These are phyloP conservation scores for Xylaria multiplex DNA, from an alignment of 2,329 filamentous ascomycete species.

Conservation along the genomic window DNA sequence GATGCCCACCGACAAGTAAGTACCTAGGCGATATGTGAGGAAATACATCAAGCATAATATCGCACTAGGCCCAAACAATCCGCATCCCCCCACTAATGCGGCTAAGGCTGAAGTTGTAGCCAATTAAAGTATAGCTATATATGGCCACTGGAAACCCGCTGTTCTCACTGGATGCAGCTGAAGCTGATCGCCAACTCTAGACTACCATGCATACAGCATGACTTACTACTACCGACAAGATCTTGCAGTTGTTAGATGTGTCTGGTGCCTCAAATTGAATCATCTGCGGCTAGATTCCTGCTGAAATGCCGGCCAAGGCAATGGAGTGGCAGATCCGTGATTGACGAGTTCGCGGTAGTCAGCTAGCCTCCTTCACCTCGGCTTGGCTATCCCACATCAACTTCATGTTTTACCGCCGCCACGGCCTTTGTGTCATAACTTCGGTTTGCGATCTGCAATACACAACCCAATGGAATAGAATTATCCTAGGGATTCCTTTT, in stretches of 20 bases:
- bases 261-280: neutral
- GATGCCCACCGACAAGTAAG: too few relatives aligned
- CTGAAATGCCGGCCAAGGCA: neutral
- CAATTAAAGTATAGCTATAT: neutral
- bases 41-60: too few relatives aligned
- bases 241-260: neutral
- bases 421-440: neutral
- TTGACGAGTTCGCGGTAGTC: neutral
- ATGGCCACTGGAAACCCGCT: neutral
- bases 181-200: too few relatives aligned
- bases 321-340: neutral
- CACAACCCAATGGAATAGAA: too few relatives aligned
- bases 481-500: neutral
- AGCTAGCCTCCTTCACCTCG: constrained; percentile 17
- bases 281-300: neutral
- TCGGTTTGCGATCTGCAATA: neutral
- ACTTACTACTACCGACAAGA: neutral
- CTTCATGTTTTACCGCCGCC: neutral
- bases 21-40: too few relatives aligned
- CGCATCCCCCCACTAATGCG: neutral
- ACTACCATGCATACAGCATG: neutral
- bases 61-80: neutral
- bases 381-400: neutral
- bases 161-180: neutral
- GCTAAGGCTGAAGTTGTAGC: neutral